Conservation (phyloP, 2,329 filamentous ascomycete genomes). For the Achaetomium macrosporum region DNA sequence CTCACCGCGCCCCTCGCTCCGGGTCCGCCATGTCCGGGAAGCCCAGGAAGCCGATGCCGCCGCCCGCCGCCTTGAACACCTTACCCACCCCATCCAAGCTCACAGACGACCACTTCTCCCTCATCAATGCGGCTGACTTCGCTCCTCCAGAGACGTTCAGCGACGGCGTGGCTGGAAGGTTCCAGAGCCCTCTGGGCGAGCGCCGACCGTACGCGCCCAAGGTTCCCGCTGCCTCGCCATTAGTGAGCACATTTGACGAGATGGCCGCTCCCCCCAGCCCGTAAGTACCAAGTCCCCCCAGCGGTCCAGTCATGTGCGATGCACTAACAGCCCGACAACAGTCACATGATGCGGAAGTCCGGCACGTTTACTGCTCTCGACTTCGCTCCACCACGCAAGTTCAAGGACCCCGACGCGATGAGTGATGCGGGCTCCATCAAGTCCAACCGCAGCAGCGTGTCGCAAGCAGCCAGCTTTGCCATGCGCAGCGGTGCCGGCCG, state of each 20-base stretch:
- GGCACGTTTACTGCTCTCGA: conserved; percentile 72
- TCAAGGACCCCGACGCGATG: conserved; percentile 55
- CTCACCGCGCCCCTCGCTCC: conserved; percentile 41
- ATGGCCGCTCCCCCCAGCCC: conserved; percentile 81
- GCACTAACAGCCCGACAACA: conserved; percentile 31
- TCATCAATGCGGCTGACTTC: conserved; percentile 69
- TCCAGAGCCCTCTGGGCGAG: conserved; percentile 59
- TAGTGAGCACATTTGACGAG: conserved; percentile 81
- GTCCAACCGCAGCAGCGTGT: conserved; percentile 74
- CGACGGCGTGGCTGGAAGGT: conserved; percentile 64
- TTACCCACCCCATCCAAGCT: conserved; percentile 83
- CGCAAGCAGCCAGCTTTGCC: conserved; percentile 60
- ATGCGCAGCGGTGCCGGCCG: conserved; percentile 80
- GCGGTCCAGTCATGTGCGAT: too few relatives aligned
- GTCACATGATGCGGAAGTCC: conserved; percentile 69
- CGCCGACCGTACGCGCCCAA: conserved; percentile 66
- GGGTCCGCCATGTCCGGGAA: conserved; percentile 45
- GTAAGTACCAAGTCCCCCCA: conserved; percentile 50
- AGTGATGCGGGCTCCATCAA: conserved; percentile 63
- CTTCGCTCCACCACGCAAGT: conserved; percentile 72
- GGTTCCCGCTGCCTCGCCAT: conserved; percentile 67
- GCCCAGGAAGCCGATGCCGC: conserved; percentile 50
- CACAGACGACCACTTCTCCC: conserved; percentile 70
- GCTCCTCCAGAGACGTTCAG: conserved; percentile 66
- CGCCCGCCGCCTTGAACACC: conserved; percentile 65